Base-by-base conservation (phyloP, 1,284 basidiomycete genomes). In the Cystobasidium pallidum region DNA sequence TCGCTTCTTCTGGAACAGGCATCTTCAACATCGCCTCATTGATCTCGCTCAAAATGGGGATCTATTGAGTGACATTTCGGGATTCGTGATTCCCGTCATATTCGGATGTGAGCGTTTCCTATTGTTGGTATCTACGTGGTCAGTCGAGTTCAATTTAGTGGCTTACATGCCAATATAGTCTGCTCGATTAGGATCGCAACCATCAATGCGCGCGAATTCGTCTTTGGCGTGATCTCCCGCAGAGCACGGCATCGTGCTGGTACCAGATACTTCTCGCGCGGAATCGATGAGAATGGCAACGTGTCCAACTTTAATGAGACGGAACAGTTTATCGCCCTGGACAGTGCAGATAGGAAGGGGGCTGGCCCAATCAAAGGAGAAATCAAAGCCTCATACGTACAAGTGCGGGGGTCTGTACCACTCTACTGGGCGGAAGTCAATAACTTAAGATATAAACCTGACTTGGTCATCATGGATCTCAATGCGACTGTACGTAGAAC, bases 1-100 rank as follows among this genome's bases (percentile, higher is more conserved):
- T 78, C 86, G 95, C 75, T 99, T 99, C 84, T 99, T 98, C 83
- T 99, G 95, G 95, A 99, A 99, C 82, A 91, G 88, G 86, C 91
- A 83, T 75, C 82, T 92, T 64, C 90, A 92, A 73, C 84, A 86
- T 26, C 86, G 87, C 75, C 80, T 93, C 62, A 89, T 91, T 67
- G 89, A 92, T 70, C 84, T 86, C 65, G 85, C 82, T 2, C 75
- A 78, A 82, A 43, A 21, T 19, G 32, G 64, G 3, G 24, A 17
- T 19, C 28, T 66, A 28, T 34, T 13, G 15, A 41, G 26, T 32
- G 77, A 93, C 92, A 86, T 91, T 78, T 88, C 88, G 79, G 85
- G 88, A 49, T 99, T 90, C 81, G 94, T 98, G 79, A 86, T 98
- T 34, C 95, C 95, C 0, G 84, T 95, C 57, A 85, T 95, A 78